Percentiles rank a stretch among this genome's conserved stretches.
phyloP scores from a whole-genome alignment of 2,329 filamentous ascomycete species.

The Hypoxylon sp. region DNA sequence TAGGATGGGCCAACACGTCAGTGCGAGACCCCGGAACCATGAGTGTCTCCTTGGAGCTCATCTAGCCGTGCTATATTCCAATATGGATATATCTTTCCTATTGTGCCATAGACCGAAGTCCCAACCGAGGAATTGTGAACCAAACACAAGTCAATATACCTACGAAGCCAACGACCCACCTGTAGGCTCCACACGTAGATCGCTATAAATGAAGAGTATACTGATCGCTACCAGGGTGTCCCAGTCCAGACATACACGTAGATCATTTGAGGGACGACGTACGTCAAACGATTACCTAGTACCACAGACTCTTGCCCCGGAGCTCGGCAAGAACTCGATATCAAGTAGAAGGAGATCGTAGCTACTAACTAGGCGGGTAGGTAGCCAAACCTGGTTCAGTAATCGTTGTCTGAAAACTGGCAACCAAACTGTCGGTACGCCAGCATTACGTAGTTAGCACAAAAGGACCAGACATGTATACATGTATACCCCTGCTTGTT shows the following conservation, averaged over 20 bases:
- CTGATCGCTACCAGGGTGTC: not conserved
- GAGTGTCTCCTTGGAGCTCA: not conserved
- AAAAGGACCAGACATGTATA: not conserved
- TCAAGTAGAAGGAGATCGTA: not conserved
- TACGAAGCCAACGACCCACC: not conserved
- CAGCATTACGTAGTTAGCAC: not conserved
- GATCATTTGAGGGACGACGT: not conserved
- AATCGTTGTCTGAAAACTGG: not conserved
- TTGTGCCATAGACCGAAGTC: not conserved
- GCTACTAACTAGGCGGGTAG: not conserved
- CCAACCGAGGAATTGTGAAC: not conserved
- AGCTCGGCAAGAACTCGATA: not conserved
- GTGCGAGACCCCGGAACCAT: not conserved
- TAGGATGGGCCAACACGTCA: not conserved
- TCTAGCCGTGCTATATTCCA: not conserved
- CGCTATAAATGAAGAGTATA: not conserved
- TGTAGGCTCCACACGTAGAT: not conserved
- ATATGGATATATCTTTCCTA: not conserved
- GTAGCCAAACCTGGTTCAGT: not conserved
- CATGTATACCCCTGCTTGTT: not conserved
- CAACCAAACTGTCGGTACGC: not conserved
- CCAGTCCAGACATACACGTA: slow-evolving; percentile 1
- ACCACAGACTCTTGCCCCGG: not conserved
- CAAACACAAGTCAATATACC: not conserved
- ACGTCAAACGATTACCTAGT: not conserved